Evolutionary conservation across 2,329 filamentous ascomycete genomes (phyloP).

Genomic region (Trichoderma sp.): DNA sequence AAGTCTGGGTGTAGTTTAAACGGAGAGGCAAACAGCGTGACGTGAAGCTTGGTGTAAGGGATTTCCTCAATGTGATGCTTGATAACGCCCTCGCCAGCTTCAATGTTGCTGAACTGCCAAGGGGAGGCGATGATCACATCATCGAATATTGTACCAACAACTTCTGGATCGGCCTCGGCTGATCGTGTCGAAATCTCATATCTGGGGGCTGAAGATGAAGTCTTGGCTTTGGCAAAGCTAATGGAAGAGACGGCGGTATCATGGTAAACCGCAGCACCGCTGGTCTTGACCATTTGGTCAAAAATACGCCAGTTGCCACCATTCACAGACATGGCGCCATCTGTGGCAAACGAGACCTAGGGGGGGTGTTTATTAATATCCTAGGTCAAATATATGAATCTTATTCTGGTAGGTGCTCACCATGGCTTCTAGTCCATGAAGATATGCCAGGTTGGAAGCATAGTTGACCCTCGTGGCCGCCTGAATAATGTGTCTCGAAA

Average conservation of each 20-base stretch:
- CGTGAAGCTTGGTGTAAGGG: conserved; percentile 83
- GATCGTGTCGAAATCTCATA: conserved; percentile 43
- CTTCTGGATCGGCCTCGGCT: conserved; percentile 29
- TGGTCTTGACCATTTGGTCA: conserved; percentile 68
- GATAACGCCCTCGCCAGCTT: conserved; percentile 61
- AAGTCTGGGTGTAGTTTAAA: conserved; percentile 67
- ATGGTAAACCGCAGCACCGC: conserved; percentile 58
- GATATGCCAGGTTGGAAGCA: conserved; percentile 79
- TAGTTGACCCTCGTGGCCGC: conserved; percentile 93
- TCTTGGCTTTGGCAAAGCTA: conserved; percentile 43
- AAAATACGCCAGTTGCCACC: conserved; percentile 97
- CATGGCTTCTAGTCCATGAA: conserved; percentile 89
- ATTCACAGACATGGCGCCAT: conserved; percentile 73
- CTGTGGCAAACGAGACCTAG: conserved; percentile 79
- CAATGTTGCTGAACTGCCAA: conserved; percentile 74
- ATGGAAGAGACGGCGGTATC: conserved; percentile 69
- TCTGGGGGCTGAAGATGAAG: conserved; percentile 40
- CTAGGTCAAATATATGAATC: background rate
- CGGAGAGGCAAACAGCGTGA: conserved; percentile 83
- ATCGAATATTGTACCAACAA: conserved; percentile 63
- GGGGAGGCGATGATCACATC: conserved; percentile 81
- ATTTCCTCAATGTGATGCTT: conserved; percentile 69
- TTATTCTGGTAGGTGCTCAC: conserved; percentile 34
- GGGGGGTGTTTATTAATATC: background rate
- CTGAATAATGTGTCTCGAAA: conserved; percentile 80